Conservation (phyloP, 2,329 filamentous ascomycete genomes). For the Eutypella sp. region DNA sequence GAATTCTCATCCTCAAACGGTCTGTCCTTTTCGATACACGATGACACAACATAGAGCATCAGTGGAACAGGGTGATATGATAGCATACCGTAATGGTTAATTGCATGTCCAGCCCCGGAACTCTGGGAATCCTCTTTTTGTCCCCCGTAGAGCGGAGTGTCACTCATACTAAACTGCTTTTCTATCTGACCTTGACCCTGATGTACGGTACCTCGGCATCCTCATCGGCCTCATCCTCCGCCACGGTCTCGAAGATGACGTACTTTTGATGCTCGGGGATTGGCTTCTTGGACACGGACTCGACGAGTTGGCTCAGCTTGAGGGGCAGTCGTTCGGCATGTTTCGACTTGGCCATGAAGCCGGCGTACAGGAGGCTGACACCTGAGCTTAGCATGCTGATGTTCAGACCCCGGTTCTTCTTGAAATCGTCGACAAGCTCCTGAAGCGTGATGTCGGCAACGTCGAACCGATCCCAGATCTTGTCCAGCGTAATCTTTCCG, state of each 20-base stretch:
- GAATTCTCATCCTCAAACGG: too few species aligned
- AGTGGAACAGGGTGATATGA: too few species aligned
- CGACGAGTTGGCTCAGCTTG: slow-evolving; percentile 84
- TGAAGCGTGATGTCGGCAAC: slow-evolving; percentile 77
- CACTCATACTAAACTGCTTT: background rate
- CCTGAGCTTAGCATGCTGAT: slow-evolving; percentile 97
- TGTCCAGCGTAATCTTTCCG: slow-evolving; percentile 81
- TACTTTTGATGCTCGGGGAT: slow-evolving; percentile 91
- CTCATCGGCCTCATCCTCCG: slow-evolving; percentile 81
- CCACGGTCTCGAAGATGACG: slow-evolving; percentile 93
- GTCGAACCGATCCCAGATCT: slow-evolving; percentile 97
- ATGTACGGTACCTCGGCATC: slow-evolving; percentile 97
- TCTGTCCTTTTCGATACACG: too few species aligned
- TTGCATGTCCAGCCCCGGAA: too few species aligned
- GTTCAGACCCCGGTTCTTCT: slow-evolving; percentile 70
- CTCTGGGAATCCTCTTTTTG: too few species aligned
- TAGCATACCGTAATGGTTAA: too few species aligned
- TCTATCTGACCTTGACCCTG: slow-evolving; percentile 67
- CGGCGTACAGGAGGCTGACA: slow-evolving; percentile 88
- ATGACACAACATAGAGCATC: too few species aligned
- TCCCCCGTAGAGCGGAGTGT: too few species aligned
- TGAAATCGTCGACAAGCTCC: slow-evolving; percentile 79
- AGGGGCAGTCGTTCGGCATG: slow-evolving; percentile 76
- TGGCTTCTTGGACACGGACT: slow-evolving; percentile 84
- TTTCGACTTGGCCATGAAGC: slow-evolving; percentile 77